A percentile compares a stretch with the other conserved stretches of the same genome.
These are phyloP conservation scores for Diplodia scrobiculata DNA, from an alignment of 2,329 filamentous ascomycete species.

Conservation along the genomic window DNA sequence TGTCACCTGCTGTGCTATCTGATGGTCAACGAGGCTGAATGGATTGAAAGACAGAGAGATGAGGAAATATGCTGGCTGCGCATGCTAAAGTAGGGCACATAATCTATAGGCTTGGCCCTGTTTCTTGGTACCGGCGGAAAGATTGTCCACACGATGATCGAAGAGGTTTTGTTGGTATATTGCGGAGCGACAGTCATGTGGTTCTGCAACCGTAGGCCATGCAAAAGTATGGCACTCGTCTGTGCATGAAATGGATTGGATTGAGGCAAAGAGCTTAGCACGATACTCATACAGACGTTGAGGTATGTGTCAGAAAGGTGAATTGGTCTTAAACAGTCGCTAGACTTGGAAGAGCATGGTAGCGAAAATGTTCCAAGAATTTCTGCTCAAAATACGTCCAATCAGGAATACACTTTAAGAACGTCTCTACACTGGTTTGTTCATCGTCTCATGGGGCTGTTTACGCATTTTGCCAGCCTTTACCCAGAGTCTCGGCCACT, in stretches of 20 bases:
- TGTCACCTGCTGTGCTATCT: too few relatives aligned
- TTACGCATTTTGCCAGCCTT: constrained; percentile 27
- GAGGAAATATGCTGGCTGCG: background rate
- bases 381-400: background rate
- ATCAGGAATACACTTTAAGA: background rate
- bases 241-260: background rate
- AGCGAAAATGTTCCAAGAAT: background rate
- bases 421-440: background rate
- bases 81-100: background rate
- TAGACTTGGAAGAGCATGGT: background rate
- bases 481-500: constrained; percentile 27
- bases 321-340: background rate
- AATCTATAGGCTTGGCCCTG: background rate
- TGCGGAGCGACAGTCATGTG: background rate
- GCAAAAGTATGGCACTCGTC: background rate
- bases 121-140: background rate
- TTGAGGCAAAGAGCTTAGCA: background rate
- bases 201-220: background rate
- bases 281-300: background rate
- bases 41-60: background rate
- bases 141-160: background rate
- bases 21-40: background rate
- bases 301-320: background rate
- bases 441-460: background rate
- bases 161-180: too few relatives aligned